Percentiles rank a stretch among this genome's conserved stretches.
Conservation (phyloP, 495 filamentous ascomycete species). For the Chaetomidium leptoderma region DNA sequence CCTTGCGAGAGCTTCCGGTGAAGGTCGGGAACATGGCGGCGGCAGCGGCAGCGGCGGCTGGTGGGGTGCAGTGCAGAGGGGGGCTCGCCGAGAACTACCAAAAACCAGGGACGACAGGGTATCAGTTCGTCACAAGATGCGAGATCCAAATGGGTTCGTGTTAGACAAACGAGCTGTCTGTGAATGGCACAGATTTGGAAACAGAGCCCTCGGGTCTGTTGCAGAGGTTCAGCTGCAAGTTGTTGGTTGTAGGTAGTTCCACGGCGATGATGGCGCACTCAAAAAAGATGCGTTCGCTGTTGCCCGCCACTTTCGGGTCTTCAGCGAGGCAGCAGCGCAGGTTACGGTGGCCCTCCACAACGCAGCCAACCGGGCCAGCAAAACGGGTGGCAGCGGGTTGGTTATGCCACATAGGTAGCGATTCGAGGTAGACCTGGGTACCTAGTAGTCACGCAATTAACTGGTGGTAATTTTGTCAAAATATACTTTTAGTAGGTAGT, state of each 20-base stretch:
- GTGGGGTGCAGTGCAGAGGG: not conserved
- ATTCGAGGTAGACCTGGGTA: too few relatives aligned
- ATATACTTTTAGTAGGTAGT: too few relatives aligned
- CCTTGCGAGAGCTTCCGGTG: conserved; percentile 77
- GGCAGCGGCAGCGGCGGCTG: not conserved
- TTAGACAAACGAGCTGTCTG: not conserved
- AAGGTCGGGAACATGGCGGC: conserved; percentile 80
- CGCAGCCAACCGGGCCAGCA: not conserved
- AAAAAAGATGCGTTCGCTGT: too few relatives aligned
- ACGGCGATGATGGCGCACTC: too few relatives aligned
- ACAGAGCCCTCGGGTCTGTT: too few relatives aligned
- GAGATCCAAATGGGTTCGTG: not conserved
- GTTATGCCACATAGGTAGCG: not conserved
- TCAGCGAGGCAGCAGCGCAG: not conserved
- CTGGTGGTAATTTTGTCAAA: too few relatives aligned
- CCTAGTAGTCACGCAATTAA: too few relatives aligned
- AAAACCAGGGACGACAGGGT: not conserved
- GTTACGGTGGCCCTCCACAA: not conserved
- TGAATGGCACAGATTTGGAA: not conserved
- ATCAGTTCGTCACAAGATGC: not conserved
- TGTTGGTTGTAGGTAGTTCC: too few relatives aligned
- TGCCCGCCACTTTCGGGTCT: not conserved
- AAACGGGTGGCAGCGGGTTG: not conserved
- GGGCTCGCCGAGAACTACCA: not conserved
- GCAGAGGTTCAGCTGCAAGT: too few relatives aligned